These are phyloP conservation scores for Daldinia sp. DNA, from an alignment of 2,329 filamentous ascomycete species.

Conservation along the genomic window DNA sequence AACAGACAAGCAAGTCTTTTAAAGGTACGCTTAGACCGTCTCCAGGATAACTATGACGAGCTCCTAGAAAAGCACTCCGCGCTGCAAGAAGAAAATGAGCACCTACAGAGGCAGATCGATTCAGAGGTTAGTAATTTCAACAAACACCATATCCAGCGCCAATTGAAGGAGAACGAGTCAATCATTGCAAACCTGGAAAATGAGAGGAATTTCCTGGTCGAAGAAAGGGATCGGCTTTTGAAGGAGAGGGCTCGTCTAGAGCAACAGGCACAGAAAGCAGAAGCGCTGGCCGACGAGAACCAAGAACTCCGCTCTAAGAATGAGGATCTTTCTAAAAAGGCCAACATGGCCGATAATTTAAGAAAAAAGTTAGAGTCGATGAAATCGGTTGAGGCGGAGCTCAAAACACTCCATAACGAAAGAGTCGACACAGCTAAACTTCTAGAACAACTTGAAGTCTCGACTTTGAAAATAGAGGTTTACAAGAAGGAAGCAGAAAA, in stretches of 20 bases:
- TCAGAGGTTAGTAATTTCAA: slow-evolving; percentile 59
- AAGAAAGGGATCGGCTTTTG: slow-evolving; percentile 53
- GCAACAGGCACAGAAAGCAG: slow-evolving; percentile 59
- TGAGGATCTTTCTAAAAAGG: slow-evolving; percentile 67
- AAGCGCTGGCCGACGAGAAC: slow-evolving; percentile 66
- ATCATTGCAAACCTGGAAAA: slow-evolving; percentile 76
- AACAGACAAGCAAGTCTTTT: slow-evolving; percentile 67
- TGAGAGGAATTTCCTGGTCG: slow-evolving; percentile 63
- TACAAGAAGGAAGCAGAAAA: slow-evolving; percentile 47
- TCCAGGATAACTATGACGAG: slow-evolving; percentile 70
- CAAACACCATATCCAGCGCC: slow-evolving; percentile 62
- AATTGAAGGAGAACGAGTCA: slow-evolving; percentile 72
- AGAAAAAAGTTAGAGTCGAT: slow-evolving; percentile 69
- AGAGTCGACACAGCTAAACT: slow-evolving; percentile 60
- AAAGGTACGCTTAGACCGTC: slow-evolving; percentile 65
- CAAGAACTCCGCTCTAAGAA: slow-evolving; percentile 67
- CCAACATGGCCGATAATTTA: slow-evolving; percentile 69
- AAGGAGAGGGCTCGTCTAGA: slow-evolving; percentile 49
- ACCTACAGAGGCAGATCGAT: slow-evolving; percentile 63
- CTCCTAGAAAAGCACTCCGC: slow-evolving; percentile 61
- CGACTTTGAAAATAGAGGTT: slow-evolving; percentile 48
- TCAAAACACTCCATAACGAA: slow-evolving; percentile 63
- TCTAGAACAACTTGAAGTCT: slow-evolving; percentile 46
- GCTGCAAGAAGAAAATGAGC: slow-evolving; percentile 68
- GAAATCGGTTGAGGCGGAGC: slow-evolving; percentile 63